Evolutionary conservation across 805 yeast species (phyloP).

Genomic region (Barnettozyma siamensis): DNA sequence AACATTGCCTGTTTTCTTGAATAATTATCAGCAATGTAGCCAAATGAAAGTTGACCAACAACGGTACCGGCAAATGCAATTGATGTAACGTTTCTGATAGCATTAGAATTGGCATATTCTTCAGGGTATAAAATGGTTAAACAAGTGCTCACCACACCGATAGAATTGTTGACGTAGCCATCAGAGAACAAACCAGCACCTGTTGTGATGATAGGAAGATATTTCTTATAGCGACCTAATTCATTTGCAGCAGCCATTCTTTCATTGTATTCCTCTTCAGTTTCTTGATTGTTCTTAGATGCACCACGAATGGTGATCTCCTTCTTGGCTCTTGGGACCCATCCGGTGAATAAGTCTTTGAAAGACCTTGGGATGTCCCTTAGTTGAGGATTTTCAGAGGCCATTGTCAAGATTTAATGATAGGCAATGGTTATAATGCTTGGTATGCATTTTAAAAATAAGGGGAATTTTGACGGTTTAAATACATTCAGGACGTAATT

Average conservation of each 20-base stretch:
- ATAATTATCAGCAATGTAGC: constrained; percentile 71
- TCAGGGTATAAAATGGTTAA: constrained; percentile 59
- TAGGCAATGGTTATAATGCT: background rate
- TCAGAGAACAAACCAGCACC: constrained; percentile 94
- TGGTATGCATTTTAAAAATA: no score
- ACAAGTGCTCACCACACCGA: constrained; percentile 71
- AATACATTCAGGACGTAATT: no score
- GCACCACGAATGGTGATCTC: constrained; percentile 38
- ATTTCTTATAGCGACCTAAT: constrained; percentile 27
- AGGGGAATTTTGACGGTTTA: no score
- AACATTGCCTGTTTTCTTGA: constrained; percentile 85
- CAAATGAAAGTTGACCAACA: constrained; percentile 77
- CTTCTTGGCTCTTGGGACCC: constrained; percentile 35
- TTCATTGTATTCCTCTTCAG: constrained; percentile 21
- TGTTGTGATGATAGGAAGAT: constrained; percentile 71
- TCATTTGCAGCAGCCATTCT: constrained; percentile 15
- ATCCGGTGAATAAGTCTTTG: constrained; percentile 33
- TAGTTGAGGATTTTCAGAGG: constrained; percentile 2
- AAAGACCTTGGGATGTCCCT: constrained; percentile 48
- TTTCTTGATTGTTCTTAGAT: constrained; percentile 24
- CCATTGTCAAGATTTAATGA: background rate
- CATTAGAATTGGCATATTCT: constrained; percentile 55
- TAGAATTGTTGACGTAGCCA: constrained; percentile 86
- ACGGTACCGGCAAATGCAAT: constrained; percentile 93
- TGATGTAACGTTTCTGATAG: constrained; percentile 74